Base-by-base conservation (phyloP, 805 yeast species). In the Candida glaebosa region DNA sequence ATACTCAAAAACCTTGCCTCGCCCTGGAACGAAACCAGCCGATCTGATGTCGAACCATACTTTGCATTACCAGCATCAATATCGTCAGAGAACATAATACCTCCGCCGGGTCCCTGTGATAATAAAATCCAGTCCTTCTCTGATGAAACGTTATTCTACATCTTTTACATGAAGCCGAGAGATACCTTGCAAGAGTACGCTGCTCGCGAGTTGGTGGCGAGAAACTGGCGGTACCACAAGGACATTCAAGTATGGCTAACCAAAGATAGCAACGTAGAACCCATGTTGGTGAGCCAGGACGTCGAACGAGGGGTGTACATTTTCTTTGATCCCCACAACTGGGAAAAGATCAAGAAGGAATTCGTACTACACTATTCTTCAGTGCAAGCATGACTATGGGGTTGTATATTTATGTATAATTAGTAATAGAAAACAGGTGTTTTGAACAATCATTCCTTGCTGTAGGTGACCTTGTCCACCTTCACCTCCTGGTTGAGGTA, bases 221-320 rank as follows among this genome's bases (percentile, higher is more conserved):
- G 99, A 53, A 93, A 91, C 65, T 93, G 99, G 99, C 78, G 98
- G 51, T 93, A 87, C 57, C 99, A 93, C 65, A 91, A 89, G 65
- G 96, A 88, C 46, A 76, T 93, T 42, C 95, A 90, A 67, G 89
- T 93, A 39, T 93, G 99, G 99, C 69, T 93, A 44, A 93, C 99
- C 9, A 93, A 93, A 62, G 96, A 89, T 55, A 86, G 95, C 20
- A 79, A 80, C 53, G 81, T 82, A 46, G 98, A 91, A 61, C 96
- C 97, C 1, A 78, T 87, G 12, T 87, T 88, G 44, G 65, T 70
- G 16, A 78, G 84, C 25, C 84, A 83, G 28, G 91, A 86, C 43
- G 87, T 90, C 41, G 99, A 93, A 65, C 78, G 91, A 46, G 98
- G 99, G 1, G 81, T 89, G 7, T 93, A 93, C 59, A 82, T 90